A percentile compares a stretch with the other conserved stretches of the same genome.
Evolutionary conservation across 257 asterid species (phyloP).

Genomic region (Nemophila menziesii): DNA sequence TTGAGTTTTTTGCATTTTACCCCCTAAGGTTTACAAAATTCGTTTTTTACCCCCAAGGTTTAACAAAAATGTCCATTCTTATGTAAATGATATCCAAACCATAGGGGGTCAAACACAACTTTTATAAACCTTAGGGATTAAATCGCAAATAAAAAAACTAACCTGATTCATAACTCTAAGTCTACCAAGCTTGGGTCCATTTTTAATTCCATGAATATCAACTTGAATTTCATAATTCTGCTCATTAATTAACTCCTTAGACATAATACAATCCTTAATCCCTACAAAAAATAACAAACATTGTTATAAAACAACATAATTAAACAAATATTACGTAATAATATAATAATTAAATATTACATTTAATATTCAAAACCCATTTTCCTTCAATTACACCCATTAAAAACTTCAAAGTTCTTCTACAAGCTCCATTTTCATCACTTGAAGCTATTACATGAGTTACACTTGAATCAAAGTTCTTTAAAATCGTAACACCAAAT

Average conservation of each 20-base stretch:
- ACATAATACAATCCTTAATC: constrained; percentile 64
- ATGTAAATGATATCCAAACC: too few species aligned
- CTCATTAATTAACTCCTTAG: constrained; percentile 52
- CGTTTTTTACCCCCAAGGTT: too few species aligned
- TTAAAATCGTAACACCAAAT: constrained; percentile 39
- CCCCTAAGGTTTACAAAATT: too few species aligned
- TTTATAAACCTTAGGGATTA: too few species aligned
- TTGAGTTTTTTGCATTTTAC: too few species aligned
- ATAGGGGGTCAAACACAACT: too few species aligned
- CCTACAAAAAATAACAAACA: constrained; percentile 29
- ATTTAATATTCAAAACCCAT: constrained; percentile 68
- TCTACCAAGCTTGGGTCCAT: constrained; percentile 84
- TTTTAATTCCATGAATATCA: constrained; percentile 68
- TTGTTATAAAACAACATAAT: constrained; percentile 1
- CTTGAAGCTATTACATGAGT: constrained; percentile 82
- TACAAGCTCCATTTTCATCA: constrained; percentile 73
- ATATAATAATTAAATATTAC: constrained; percentile 15
- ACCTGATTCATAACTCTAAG: constrained; percentile 61
- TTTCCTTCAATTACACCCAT: constrained; percentile 92
- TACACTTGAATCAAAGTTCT: constrained; percentile 68
- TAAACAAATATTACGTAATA: not conserved
- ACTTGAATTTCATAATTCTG: constrained; percentile 54
- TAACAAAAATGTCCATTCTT: too few species aligned
- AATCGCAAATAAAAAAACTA: not conserved
- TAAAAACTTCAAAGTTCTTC: constrained; percentile 74